Evolutionary conservation across 2,329 filamentous ascomycete genomes (phyloP), one percentile per base, ranked within the genome.

Genomic region (Penicillium sp.): DNA sequence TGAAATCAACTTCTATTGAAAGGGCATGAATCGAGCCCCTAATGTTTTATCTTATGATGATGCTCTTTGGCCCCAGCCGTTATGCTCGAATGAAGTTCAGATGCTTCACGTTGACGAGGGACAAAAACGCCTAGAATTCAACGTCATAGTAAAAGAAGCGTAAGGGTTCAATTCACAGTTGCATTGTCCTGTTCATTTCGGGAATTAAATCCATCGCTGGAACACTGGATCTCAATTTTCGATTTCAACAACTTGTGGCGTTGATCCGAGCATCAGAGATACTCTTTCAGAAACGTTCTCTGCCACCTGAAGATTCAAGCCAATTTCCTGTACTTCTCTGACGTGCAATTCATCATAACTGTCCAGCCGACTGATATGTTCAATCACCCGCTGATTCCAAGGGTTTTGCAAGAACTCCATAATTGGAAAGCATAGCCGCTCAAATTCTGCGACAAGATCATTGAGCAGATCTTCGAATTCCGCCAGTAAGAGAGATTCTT

Each of bases 381-480:
- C 42, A 10, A 48, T 30, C 3, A 56, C 40, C 15, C 27, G 41
- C 3, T 27, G 15, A 27, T 53, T 43, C 54, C 49, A 55, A 12
- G 26, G 26, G 2, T 44, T 30, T 23, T 49, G 24, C 18, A 55
- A 18, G 24, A 59, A 57, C 5, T 53, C 49, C 5, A 49, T 27
- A 6, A 59, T 36, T 3, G 51, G 36, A 18, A 53, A 17, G 3
- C 23, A 20, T 3, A 43, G 9, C 21, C 47, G 32, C 7, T 33
- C 43, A 12, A 55, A 42, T 20, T 51, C 40, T 9, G 24, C 23
- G 5, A 47, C n/a, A 12, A 55, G 10, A 8, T 53, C 30, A 26
- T 23, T 21, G 13, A 51, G 7, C 3, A 57, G 46, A 2, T 4
- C 7, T 32, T 55, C 54, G 10, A 54, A 52, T 1, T 39, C 26